phyloP scores from a whole-genome alignment of 768 basidiomycete species.

The Mycena galopus region DNA sequence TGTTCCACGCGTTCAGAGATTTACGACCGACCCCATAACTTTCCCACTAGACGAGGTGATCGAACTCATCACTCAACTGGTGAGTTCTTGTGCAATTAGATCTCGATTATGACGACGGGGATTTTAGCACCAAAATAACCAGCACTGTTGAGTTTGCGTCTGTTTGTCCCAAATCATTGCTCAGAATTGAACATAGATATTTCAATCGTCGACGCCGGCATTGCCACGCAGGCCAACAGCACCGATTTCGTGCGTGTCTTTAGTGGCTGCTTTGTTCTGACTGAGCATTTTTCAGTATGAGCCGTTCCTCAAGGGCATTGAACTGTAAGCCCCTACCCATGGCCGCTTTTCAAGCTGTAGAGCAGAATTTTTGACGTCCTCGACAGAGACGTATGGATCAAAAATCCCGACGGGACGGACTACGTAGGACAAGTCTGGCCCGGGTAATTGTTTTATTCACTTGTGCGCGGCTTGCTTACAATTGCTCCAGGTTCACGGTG shows the following conservation, averaged over 20 bases:
- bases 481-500: slow-evolving; percentile 48
- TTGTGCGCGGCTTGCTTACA: slow-evolving; percentile 21
- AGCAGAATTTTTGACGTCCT: background rate
- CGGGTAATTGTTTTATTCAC: slow-evolving; percentile 67
- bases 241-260: slow-evolving; percentile 70
- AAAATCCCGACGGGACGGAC: slow-evolving; percentile 79
- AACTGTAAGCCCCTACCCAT: slow-evolving; percentile 52
- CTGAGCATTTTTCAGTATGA: slow-evolving; percentile 63
- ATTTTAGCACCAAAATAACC: slow-evolving; percentile 50
- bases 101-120: background rate
- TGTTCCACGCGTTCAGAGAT: slow-evolving; percentile 77
- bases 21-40: slow-evolving; percentile 74
- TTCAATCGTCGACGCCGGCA: slow-evolving; percentile 79
- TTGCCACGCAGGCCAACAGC: slow-evolving; percentile 67
- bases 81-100: slow-evolving; percentile 45
- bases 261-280: slow-evolving; percentile 6
- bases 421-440: slow-evolving; percentile 87
- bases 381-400: slow-evolving; percentile 75
- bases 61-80: slow-evolving; percentile 68
- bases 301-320: slow-evolving; percentile 73
- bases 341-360: too few relatives aligned
- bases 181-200: slow-evolving; percentile 57
- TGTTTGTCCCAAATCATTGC: background rate
- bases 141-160: slow-evolving; percentile 52
- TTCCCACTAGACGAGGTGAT: slow-evolving; percentile 70